These are phyloP conservation scores for Xylaria sp. DNA, from an alignment of 2,329 filamentous ascomycete species.

Conservation along the genomic window DNA sequence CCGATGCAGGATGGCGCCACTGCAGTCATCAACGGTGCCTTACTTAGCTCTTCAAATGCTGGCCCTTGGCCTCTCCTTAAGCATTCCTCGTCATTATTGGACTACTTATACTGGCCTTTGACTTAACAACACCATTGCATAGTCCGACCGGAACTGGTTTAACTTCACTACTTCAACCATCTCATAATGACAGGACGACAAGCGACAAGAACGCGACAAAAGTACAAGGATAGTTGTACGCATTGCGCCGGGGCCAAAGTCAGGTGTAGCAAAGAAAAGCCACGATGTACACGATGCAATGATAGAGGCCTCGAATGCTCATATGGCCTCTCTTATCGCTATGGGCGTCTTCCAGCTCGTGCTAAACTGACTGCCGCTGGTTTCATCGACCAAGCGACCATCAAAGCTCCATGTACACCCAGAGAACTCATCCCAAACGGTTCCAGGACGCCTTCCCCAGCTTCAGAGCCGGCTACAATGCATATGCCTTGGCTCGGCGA, in stretches of 20 bases:
- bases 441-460: constrained; percentile 39
- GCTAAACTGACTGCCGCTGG: constrained; percentile 36
- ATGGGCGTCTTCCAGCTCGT: constrained; percentile 42
- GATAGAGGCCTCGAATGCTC: constrained; percentile 41
- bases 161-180: constrained; percentile 26
- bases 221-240: constrained; percentile 45
- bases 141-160: constrained; percentile 14
- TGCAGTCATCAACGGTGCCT: constrained; percentile 33
- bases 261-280: constrained; percentile 44
- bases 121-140: constrained; percentile 27
- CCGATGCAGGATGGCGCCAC: constrained; percentile 40
- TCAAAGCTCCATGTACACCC: constrained; percentile 36
- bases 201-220: constrained; percentile 42
- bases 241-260: constrained; percentile 44
- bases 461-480: constrained; percentile 33
- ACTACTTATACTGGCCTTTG: constrained; percentile 39
- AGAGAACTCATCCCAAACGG: constrained; percentile 39
- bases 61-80: constrained; percentile 26
- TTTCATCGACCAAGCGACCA: constrained; percentile 33
- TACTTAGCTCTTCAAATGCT: constrained; percentile 26
- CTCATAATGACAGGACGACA: constrained; percentile 40
- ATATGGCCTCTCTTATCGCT: constrained; percentile 43
- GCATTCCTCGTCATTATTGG: constrained; percentile 27
- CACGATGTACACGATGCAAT: constrained; percentile 41
- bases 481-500: constrained; percentile 38